Evolutionary conservation across 768 basidiomycete genomes (phyloP).

Genomic region (Hortiboletus flavorubellus): DNA sequence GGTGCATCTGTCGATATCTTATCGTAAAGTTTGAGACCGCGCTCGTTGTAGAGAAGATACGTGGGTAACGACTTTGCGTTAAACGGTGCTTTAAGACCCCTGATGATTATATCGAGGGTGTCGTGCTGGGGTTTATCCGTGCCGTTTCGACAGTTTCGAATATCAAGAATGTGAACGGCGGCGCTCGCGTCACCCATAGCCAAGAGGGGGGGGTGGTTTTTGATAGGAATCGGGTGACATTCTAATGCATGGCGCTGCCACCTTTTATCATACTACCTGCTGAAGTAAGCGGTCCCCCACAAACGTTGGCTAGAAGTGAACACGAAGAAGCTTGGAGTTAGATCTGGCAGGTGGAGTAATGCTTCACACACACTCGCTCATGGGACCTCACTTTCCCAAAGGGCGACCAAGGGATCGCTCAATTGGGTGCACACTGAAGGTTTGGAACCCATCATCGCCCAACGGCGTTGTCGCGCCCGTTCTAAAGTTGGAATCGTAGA

Average conservation of each 20-base stretch:
- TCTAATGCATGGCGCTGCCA: background rate
- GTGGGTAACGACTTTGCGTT: constrained; percentile 73
- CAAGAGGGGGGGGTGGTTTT: background rate
- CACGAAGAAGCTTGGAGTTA: background rate
- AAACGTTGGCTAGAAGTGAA: background rate
- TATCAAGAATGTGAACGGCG: constrained; percentile 20
- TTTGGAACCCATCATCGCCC: no score
- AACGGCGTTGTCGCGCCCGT: background rate
- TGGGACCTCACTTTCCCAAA: background rate
- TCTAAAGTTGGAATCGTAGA: background rate
- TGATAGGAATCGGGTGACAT: background rate
- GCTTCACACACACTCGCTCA: background rate
- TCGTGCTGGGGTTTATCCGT: constrained; percentile 20
- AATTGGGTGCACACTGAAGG: background rate
- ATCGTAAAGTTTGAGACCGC: constrained; percentile 83
- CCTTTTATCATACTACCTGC: constrained; percentile 3
- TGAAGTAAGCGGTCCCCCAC: constrained; percentile 16
- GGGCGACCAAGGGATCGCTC: background rate
- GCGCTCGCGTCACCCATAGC: constrained; percentile 23
- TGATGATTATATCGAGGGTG: constrained; percentile 45
- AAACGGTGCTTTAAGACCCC: constrained; percentile 51
- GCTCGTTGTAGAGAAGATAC: constrained; percentile 81
- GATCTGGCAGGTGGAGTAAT: background rate
- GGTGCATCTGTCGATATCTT: constrained; percentile 71
- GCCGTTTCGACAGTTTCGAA: constrained; percentile 15